These are phyloP conservation scores for Rosa lucieae DNA, from an alignment of 306 rosid species.

Conservation along the genomic window DNA sequence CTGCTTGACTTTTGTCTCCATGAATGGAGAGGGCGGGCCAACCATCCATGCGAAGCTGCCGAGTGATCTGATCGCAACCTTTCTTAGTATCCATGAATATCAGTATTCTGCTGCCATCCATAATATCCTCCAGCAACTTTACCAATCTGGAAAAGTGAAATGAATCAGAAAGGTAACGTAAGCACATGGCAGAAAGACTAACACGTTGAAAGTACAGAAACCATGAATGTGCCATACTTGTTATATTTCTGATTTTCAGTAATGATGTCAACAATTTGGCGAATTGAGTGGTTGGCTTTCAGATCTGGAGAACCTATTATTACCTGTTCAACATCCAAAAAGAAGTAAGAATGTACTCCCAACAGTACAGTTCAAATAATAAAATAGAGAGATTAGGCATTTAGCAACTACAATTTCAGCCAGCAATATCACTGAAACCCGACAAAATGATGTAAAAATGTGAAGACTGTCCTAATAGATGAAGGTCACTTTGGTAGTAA, in stretches of 20 bases:
- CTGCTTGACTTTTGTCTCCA: slow-evolving; percentile 99
- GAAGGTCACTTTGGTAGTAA: not conserved
- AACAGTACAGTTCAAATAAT: not conserved
- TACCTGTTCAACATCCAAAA: slow-evolving; percentile 56
- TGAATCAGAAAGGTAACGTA: slow-evolving; percentile 27
- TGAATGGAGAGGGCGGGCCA: slow-evolving; percentile 99
- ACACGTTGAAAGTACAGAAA: slow-evolving; percentile 13
- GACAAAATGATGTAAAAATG: not conserved
- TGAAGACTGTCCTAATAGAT: not conserved
- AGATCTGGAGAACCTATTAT: slow-evolving; percentile 82
- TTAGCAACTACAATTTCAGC: not conserved
- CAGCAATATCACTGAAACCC: not conserved
- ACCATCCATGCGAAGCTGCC: slow-evolving; percentile 98
- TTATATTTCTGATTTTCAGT: slow-evolving; percentile 94
- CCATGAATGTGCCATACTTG: slow-evolving; percentile 51
- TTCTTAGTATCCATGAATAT: slow-evolving; percentile 98
- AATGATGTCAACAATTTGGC: slow-evolving; percentile 86
- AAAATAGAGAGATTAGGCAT: not conserved
- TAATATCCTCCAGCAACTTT: slow-evolving; percentile 90
- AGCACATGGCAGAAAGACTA: slow-evolving; percentile 23
- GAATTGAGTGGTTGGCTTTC: slow-evolving; percentile 94
- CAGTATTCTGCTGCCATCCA: slow-evolving; percentile 97
- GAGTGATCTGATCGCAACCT: slow-evolving; percentile 94
- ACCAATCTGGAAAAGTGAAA: slow-evolving; percentile 63
- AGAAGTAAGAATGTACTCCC: not conserved